These are phyloP conservation scores for Pezicula rhizophila DNA, from an alignment of 2,329 filamentous ascomycete species.

Conservation along the genomic window DNA sequence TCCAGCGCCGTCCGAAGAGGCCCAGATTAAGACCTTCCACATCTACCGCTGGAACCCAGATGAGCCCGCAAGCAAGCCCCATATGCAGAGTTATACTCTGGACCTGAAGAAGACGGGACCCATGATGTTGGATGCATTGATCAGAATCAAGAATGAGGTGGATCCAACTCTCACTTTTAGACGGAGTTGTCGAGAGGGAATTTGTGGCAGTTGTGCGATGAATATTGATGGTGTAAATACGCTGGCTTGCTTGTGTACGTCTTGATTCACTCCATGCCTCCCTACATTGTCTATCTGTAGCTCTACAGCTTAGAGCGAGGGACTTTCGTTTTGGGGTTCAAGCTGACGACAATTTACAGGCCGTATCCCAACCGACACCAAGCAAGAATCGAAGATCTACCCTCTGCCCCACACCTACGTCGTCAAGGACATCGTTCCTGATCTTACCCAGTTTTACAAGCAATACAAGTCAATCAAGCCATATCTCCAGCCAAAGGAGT, in stretches of 20 bases:
- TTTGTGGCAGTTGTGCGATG: slow-evolving; percentile 98
- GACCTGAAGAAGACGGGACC: slow-evolving; percentile 98
- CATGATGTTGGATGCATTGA: slow-evolving; percentile 95
- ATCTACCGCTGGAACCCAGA: slow-evolving; percentile 99
- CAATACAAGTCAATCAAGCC: slow-evolving; percentile 99
- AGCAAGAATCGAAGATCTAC: slow-evolving; percentile 87
- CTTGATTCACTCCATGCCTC: neutral
- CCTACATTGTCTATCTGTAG: neutral
- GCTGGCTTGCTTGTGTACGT: slow-evolving; percentile 91
- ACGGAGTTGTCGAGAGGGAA: slow-evolving; percentile 93
- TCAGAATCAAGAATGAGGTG: slow-evolving; percentile 98
- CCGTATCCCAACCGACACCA: slow-evolving; percentile 82
- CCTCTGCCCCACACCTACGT: slow-evolving; percentile 97
- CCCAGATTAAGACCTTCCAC: slow-evolving; percentile 87
- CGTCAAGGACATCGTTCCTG: slow-evolving; percentile 96
- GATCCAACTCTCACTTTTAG: slow-evolving; percentile 96
- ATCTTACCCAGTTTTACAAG: slow-evolving; percentile 99
- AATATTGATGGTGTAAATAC: slow-evolving; percentile 99
- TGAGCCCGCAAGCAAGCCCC: slow-evolving; percentile 82
- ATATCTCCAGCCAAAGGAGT: slow-evolving; percentile 87
- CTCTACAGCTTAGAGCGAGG: too few species aligned
- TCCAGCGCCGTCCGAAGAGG: slow-evolving; percentile 50
- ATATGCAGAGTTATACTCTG: slow-evolving; percentile 90
- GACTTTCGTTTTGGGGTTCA: too few species aligned
- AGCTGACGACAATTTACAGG: slow-evolving; percentile 43